phyloP scores from a whole-genome alignment of 805 yeast genomes.

The Candida takata region DNA sequence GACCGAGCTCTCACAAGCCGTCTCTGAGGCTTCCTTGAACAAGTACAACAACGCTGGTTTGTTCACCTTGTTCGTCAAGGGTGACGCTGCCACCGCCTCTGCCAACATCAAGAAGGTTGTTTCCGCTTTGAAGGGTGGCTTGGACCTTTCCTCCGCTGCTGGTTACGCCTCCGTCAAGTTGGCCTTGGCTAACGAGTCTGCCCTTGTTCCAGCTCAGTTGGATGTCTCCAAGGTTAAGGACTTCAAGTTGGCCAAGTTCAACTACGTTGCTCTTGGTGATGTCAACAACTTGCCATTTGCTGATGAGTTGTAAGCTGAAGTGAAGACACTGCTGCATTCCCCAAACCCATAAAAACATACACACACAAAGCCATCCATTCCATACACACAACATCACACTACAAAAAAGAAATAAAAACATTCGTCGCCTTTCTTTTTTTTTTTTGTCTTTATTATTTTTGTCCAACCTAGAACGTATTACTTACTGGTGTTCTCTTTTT shows the following conservation, averaged over 20 bases:
- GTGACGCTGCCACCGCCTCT: conserved; percentile 52
- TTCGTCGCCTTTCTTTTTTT: background rate
- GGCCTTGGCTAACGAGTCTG: conserved; percentile 34
- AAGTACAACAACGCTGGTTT: conserved; percentile 76
- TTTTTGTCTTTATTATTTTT: background rate
- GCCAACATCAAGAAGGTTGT: conserved; percentile 55
- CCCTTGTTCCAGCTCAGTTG: conserved; percentile 29
- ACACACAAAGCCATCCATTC: too few relatives aligned
- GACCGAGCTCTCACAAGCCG: conserved; percentile 44
- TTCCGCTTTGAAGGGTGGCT: conserved; percentile 43
- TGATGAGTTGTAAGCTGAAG: conserved; percentile 63
- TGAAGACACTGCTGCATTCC: too few relatives aligned
- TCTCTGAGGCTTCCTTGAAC: conserved; percentile 46
- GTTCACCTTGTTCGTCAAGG: conserved; percentile 62
- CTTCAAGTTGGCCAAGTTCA: conserved; percentile 55
- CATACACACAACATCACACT: background rate
- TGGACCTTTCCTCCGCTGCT: conserved; percentile 52
- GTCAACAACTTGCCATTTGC: conserved; percentile 79
- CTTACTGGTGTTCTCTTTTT: background rate
- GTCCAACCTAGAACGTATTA: too few relatives aligned
- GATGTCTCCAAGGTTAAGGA: conserved; percentile 33
- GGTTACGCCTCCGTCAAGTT: conserved; percentile 41
- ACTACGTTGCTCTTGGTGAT: conserved; percentile 87
- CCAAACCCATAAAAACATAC: too few relatives aligned
- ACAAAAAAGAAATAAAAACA: too few relatives aligned